Evolutionary conservation across 2,329 filamentous ascomycete genomes (phyloP).

Genomic region (Fusarium udum): DNA sequence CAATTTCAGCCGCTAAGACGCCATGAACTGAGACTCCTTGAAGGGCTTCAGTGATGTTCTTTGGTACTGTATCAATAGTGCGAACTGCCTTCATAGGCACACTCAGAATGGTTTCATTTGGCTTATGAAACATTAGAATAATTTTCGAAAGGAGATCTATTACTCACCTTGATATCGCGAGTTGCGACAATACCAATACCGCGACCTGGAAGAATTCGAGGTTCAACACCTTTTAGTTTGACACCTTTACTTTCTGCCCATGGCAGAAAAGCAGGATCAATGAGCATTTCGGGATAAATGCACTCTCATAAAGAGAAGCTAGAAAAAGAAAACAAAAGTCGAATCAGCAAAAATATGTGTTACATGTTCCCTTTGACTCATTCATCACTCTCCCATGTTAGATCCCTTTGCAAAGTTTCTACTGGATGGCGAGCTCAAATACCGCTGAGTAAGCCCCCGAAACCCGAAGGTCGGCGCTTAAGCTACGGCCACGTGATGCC

Average conservation of each 20-base stretch:
- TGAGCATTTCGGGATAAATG: constrained; percentile 24
- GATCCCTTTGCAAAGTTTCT: constrained; percentile 13
- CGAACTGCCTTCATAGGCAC: constrained; percentile 73
- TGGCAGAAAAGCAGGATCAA: constrained; percentile 57
- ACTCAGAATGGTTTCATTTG: constrained; percentile 67
- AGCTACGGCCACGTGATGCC: constrained; percentile 24
- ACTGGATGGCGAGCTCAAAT: constrained; percentile 21
- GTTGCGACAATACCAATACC: constrained; percentile 83
- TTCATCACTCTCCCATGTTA: constrained; percentile 4
- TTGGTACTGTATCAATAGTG: constrained; percentile 68
- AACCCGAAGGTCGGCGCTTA: neutral
- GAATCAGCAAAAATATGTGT: neutral
- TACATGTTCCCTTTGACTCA: constrained; percentile 13
- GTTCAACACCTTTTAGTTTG: constrained; percentile 66
- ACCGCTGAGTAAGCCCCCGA: constrained; percentile 20
- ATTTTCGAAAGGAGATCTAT: neutral
- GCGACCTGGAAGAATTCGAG: constrained; percentile 73
- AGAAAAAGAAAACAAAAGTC: too few species aligned
- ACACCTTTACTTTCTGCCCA: constrained; percentile 68
- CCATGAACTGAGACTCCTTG: constrained; percentile 73
- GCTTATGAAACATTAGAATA: constrained; percentile 40
- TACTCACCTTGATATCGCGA: constrained; percentile 68
- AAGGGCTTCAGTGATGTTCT: constrained; percentile 61
- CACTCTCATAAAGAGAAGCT: neutral
- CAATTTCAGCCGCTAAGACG: constrained; percentile 74